Evolutionary conservation across 225 moss, liverwort and hornwort species (phyloP).

Genomic region (Pleurozium schreberi): DNA sequence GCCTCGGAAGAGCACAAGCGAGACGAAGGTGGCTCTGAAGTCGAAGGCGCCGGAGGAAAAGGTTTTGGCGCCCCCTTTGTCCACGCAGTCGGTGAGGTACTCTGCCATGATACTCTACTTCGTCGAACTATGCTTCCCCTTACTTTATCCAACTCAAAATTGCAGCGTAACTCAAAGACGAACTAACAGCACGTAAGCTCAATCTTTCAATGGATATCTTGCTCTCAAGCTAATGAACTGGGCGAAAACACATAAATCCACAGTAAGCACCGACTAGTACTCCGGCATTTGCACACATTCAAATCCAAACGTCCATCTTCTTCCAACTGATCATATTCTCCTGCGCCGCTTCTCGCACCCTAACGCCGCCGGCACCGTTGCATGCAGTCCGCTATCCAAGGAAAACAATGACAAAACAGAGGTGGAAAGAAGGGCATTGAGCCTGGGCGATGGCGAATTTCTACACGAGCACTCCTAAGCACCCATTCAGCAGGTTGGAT

Average conservation of each 20-base stretch:
- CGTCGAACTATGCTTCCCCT: neutral
- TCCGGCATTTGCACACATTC: neutral
- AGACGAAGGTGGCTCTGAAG: neutral
- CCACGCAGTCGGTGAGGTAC: neutral
- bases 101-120: neutral
- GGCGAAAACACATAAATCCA: neutral
- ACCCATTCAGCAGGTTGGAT: too few species aligned
- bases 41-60: neutral
- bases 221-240: neutral
- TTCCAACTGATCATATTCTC: neutral
- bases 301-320: neutral
- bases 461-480: too few species aligned
- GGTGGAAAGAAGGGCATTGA: too few species aligned
- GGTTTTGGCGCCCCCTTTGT: neutral
- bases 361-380: neutral
- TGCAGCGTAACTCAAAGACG: neutral
- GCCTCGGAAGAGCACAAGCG: too few species aligned
- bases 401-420: too few species aligned
- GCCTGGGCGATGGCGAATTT: too few species aligned
- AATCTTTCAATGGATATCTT: neutral
- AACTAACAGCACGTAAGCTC: neutral
- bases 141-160: neutral
- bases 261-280: neutral
- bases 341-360: neutral
- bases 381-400: neutral